Evolutionary conservation across 176 grass and related monocot genomes (phyloP).

Genomic region (Poa pratensis): DNA sequence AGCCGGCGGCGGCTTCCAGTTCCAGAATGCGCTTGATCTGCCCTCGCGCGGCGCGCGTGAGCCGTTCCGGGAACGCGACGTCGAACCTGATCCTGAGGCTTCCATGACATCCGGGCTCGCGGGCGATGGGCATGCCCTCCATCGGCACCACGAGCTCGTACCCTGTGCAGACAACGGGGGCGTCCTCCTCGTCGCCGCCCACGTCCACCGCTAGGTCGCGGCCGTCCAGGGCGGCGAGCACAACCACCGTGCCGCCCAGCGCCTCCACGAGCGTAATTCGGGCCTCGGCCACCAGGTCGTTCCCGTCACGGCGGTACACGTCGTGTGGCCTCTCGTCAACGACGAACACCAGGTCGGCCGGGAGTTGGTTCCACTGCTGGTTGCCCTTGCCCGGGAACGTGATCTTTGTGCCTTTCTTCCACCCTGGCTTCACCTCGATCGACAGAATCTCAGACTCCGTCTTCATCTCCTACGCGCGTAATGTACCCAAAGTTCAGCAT

Average conservation of each 20-base stretch:
- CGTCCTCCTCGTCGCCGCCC: constrained; percentile 1
- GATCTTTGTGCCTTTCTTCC: constrained; percentile 88
- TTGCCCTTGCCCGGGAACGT: constrained; percentile 72
- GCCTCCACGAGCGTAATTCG: constrained; percentile 60
- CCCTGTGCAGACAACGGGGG: constrained; percentile 51
- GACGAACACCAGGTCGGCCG: constrained; percentile 66
- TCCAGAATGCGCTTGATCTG: constrained; percentile 52
- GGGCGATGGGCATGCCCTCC: constrained; percentile 82
- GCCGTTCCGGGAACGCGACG: constrained; percentile 58
- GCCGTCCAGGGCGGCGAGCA: constrained; percentile 58
- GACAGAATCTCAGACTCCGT: constrained; percentile 64
- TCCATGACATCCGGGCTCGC: constrained; percentile 63
- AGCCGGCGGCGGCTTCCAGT: background rate
- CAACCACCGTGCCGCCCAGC: constrained; percentile 50
- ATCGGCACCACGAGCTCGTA: constrained; percentile 63
- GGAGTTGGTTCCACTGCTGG: constrained; percentile 44
- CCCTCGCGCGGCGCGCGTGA: constrained; percentile 37
- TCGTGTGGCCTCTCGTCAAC: constrained; percentile 76
- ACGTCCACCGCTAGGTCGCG: constrained; percentile 52
- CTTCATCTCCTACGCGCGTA: constrained; percentile 47
- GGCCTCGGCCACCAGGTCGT: constrained; percentile 55
- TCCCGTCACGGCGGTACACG: constrained; percentile 64
- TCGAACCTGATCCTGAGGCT: constrained; percentile 64
- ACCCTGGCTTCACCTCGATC: constrained; percentile 84
- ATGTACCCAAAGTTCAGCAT: background rate